Conservation (phyloP, 352 stramenopile genomes). For the Sclerospora graminicola region DNA sequence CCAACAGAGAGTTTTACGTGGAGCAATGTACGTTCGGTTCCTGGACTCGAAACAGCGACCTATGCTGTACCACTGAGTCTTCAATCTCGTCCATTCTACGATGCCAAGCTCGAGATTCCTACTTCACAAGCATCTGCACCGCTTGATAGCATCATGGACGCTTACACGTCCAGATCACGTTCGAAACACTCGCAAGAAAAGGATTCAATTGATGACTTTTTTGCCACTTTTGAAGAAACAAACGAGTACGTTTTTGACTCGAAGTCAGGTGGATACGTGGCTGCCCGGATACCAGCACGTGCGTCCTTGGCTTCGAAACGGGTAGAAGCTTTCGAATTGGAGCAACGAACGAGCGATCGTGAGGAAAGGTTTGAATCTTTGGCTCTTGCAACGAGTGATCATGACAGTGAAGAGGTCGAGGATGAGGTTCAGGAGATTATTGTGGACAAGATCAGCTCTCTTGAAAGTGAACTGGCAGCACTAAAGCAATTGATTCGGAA, state of each 20-base stretch:
- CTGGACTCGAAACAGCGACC: conserved; percentile 20
- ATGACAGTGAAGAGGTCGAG: conserved; percentile 10
- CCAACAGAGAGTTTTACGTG: conserved; percentile 21
- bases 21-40: conserved; percentile 23
- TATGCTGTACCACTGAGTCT: conserved; percentile 37
- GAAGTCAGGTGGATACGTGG: conserved; percentile 43
- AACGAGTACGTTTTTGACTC: conserved; percentile 74
- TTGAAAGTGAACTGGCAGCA: conserved; percentile 52
- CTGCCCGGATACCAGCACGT: conserved; percentile 10
- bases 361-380: conserved; percentile 1
- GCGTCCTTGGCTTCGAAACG: conserved; percentile 1
- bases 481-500: conserved; percentile 60
- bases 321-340: conserved; percentile 3
- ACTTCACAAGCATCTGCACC: conserved; percentile 1
- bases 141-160: conserved; percentile 52
- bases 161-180: conserved; percentile 23
- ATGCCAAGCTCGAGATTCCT: conserved; percentile 3
- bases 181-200: conserved; percentile 4
- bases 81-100: conserved; percentile 6
- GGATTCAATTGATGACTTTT: conserved; percentile 58
- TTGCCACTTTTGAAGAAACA: conserved; percentile 62
- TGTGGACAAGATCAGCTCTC: conserved; percentile 68
- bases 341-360: neutral
- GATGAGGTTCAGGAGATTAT: conserved; percentile 59
- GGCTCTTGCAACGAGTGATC: neutral